A percentile compares a stretch with the other conserved stretches of the same genome.
These are phyloP conservation scores for Aureobasidium sp. DNA, from an alignment of 2,329 filamentous ascomycete genomes.

Conservation along the genomic window DNA sequence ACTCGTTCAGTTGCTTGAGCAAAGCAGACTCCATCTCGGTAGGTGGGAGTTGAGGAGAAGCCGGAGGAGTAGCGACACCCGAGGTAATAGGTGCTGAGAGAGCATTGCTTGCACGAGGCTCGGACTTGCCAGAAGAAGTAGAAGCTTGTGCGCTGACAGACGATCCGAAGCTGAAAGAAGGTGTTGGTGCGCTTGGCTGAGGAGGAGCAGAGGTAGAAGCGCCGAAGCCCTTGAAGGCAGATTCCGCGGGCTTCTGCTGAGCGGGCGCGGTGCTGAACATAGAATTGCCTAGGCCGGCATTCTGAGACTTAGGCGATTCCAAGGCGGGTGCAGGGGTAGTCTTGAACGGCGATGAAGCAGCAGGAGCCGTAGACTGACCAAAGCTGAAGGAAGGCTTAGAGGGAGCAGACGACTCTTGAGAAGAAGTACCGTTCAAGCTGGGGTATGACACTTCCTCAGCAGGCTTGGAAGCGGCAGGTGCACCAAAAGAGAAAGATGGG, in stretches of 20 bases:
- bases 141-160: not conserved
- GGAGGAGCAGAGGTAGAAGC: not conserved
- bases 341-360: constrained; percentile 9
- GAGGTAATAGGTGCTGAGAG: not conserved
- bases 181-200: not conserved
- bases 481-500: not conserved
- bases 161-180: not conserved
- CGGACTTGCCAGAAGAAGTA: not conserved
- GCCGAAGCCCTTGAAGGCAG: constrained; percentile 10
- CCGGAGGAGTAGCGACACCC: constrained; percentile 5
- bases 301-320: not conserved
- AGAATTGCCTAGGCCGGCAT: not conserved
- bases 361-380: not conserved
- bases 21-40: not conserved
- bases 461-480: not conserved
- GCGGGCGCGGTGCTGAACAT: not conserved
- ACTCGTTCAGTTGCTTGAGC: constrained; percentile 6
- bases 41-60: not conserved
- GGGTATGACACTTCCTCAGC: constrained; percentile 4
- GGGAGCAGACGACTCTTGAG: not conserved
- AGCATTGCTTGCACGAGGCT: not conserved
- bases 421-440: not conserved
- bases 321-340: not conserved
- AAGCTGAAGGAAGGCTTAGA: not conserved
- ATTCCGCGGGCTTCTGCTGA: constrained; percentile 4